Conservation (phyloP, 805 yeast genomes). For the Candida chilensis region DNA sequence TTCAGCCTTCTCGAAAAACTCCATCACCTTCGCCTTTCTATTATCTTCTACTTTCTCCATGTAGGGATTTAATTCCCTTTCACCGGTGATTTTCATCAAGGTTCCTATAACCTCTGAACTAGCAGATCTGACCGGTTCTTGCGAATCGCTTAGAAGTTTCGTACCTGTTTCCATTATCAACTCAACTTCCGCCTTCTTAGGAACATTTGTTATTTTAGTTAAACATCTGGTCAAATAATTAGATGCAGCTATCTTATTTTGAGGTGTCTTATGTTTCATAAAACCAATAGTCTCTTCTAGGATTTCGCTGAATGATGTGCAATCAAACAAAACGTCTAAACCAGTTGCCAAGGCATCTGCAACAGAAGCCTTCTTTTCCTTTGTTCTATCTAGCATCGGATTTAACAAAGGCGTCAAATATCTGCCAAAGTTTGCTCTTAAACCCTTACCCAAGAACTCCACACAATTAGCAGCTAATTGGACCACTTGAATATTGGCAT, state of each 20-base stretch:
- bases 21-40: conserved; percentile 57
- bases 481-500: conserved; percentile 84
- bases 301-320: conserved; percentile 42
- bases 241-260: conserved; percentile 63
- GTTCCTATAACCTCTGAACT: conserved; percentile 77
- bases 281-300: conserved; percentile 51
- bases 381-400: conserved; percentile 71
- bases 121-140: conserved; percentile 73
- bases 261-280: conserved; percentile 77
- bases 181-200: conserved; percentile 46
- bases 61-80: conserved; percentile 48
- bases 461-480: conserved; percentile 66
- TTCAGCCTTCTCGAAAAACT: conserved; percentile 43
- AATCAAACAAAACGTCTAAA: conserved; percentile 51
- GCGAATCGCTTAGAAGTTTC: conserved; percentile 72
- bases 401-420: conserved; percentile 44
- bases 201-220: conserved; percentile 35
- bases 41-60: conserved; percentile 71
- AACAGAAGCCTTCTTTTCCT: conserved; percentile 79
- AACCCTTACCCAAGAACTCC: conserved; percentile 54
- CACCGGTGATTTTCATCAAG: conserved; percentile 76
- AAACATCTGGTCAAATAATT: conserved; percentile 59
- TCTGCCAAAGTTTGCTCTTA: conserved; percentile 45
- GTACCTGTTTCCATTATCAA: conserved; percentile 43
- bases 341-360: conserved; percentile 62